Base-by-base conservation (phyloP, 2,329 filamentous ascomycete species). In the Cryphonectria naterciae region DNA sequence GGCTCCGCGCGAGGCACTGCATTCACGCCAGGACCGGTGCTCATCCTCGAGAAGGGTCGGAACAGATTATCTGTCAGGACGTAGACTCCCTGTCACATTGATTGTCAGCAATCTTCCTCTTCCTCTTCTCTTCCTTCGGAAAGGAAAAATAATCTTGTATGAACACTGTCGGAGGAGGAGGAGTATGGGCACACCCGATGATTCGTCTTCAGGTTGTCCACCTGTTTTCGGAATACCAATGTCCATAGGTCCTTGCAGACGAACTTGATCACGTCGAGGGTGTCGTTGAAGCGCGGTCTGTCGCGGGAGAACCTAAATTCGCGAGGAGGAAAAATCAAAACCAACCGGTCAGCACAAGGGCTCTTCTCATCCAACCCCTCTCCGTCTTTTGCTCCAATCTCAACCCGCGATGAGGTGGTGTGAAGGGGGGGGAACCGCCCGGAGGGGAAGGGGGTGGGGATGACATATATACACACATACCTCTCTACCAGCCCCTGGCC, bases 151-250 rank as follows among this genome's bases (percentile, higher is more conserved):
- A 11, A 22, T 1, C 7, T 49, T 19, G 52, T 58, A 19, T 32
- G 54, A 19, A 3, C 2, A 15, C n/a, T 28, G 10, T 17, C n/a
- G 25, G 25, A 39, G 8, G 11, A 11, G 37, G 11, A 39, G 37
- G 10, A 35, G 28, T 28, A 11, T 6, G 15, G 49, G 49, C 69
- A 25, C 83, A 94, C 92, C 76, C 96, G 86, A 80, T 99, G 96
- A 79, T 99, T 99, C 11, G 96, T 99, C 83, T 99, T 99, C 63
- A 99, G 86, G 80, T 99, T 99, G 82, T 99, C 96, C 78, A 99
- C 93, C 81, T 98, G 97, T 83, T 99, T 99, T 79, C 93, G 88
- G 81, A 98, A 99, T 22, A 98, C 89, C 28, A 98, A 86, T 46
- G 90, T 94, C 96, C 96, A 99, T 61, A 99, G 86, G 80, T 99